Conservation (phyloP, 2,329 filamentous ascomycete species). For the Colletotrichum limetticola region DNA sequence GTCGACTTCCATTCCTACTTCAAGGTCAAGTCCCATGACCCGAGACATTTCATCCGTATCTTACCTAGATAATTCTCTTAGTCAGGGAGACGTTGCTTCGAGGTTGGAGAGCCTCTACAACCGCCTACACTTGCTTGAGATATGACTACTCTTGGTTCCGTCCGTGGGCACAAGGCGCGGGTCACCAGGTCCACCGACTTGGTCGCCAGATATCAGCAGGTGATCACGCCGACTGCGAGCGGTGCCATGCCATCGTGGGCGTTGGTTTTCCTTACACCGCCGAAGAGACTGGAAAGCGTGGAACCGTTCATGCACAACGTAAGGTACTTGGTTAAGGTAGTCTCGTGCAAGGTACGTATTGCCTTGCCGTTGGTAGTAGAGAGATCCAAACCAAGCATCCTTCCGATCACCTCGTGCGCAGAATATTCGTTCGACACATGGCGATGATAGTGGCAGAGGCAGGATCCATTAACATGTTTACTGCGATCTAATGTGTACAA, state of each 20-base stretch:
- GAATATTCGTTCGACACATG: not conserved
- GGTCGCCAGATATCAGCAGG: slow-evolving; percentile 21
- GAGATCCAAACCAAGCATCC: not conserved
- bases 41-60: slow-evolving; percentile 1
- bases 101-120: not conserved
- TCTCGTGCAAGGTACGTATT: not conserved
- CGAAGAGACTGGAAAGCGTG: not conserved
- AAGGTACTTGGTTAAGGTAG: not conserved
- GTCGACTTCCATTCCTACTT: not conserved
- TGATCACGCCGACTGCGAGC: slow-evolving; percentile 20
- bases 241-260: slow-evolving; percentile 19
- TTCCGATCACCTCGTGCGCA: no score
- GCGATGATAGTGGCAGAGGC: not conserved
- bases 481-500: not conserved
- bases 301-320: not conserved
- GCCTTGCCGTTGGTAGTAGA: not conserved
- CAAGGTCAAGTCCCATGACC: not conserved
- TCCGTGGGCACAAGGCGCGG: slow-evolving; percentile 1
- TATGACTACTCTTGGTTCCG: slow-evolving; percentile 1
- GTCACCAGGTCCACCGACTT: slow-evolving; percentile 24
- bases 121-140: not conserved
- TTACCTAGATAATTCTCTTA: no score
- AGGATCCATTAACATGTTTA: not conserved
- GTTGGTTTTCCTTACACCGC: slow-evolving; percentile 2
- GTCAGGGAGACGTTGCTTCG: not conserved